Conservation (phyloP, 73 alveolate genomes). For the Halteria grandinella region DNA sequence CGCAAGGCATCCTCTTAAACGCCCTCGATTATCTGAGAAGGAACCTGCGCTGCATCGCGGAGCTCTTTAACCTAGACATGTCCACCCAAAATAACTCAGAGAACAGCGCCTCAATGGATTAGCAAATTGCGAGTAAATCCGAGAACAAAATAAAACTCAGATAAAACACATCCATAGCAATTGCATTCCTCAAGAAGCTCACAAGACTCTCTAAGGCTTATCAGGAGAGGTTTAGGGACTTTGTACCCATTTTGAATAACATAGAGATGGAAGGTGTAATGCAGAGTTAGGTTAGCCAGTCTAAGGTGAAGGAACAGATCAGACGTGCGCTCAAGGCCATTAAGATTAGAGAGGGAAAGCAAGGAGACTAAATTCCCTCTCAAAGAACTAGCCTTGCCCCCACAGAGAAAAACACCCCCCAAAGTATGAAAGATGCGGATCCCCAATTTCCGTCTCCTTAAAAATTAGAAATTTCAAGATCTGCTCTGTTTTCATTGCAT, state of each 20-base stretch:
- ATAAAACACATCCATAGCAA: constrained; percentile 7
- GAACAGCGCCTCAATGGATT: neutral
- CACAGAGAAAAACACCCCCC: too few relatives aligned
- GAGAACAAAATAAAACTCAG: constrained; percentile 38
- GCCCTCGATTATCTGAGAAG: constrained; percentile 43
- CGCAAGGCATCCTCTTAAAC: constrained; percentile 23
- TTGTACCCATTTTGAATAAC: neutral
- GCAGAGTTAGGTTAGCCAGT: too few relatives aligned
- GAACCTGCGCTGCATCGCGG: constrained; percentile 23
- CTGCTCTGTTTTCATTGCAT: too few relatives aligned
- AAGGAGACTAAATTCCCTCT: too few relatives aligned
- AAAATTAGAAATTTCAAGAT: too few relatives aligned
- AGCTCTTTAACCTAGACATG: too few relatives aligned
- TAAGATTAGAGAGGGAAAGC: too few relatives aligned
- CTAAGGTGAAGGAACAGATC: constrained; percentile 35
- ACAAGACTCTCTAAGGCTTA: constrained; percentile 28
- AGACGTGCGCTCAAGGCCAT: constrained; percentile 30
- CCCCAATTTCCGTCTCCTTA: too few relatives aligned
- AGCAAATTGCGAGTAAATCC: neutral
- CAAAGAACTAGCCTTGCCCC: too few relatives aligned
- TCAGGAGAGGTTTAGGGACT: constrained; percentile 25
- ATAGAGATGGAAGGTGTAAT: constrained; percentile 31
- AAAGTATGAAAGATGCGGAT: too few relatives aligned
- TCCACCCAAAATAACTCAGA: neutral
- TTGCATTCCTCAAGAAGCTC: constrained; percentile 33